Percentiles rank a stretch among this genome's conserved stretches.
Evolutionary conservation across 192 early-diverging fungal species (phyloP).

Genomic region (Coemansia sp.): DNA sequence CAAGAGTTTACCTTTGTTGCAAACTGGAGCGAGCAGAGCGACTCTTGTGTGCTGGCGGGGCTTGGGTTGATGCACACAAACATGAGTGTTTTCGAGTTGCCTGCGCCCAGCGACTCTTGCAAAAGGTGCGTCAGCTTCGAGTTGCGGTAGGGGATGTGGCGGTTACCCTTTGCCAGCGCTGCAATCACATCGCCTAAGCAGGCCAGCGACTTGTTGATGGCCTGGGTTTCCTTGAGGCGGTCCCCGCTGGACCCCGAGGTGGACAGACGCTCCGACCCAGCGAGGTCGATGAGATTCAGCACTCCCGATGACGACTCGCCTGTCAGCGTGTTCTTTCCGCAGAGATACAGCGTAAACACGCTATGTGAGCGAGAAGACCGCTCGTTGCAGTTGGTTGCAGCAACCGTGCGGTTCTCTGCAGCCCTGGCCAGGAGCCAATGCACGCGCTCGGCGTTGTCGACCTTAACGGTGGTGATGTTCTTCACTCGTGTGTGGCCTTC

Average conservation of each 20-base stretch:
- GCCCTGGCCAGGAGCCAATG: slow-evolving; percentile 72
- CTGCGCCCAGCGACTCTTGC: slow-evolving; percentile 64
- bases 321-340: slow-evolving; percentile 72
- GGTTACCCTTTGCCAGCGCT: slow-evolving; percentile 73
- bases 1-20: slow-evolving; percentile 94
- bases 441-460: slow-evolving; percentile 75
- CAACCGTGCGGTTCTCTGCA: slow-evolving; percentile 81
- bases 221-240: slow-evolving; percentile 86
- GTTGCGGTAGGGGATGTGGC: slow-evolving; percentile 92
- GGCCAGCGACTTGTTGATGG: slow-evolving; percentile 95
- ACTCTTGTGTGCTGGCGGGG: slow-evolving; percentile 76
- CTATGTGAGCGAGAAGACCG: slow-evolving; percentile 91
- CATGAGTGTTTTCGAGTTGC: slow-evolving; percentile 97
- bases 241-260: slow-evolving; percentile 83
- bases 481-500: slow-evolving; percentile 78
- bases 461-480: slow-evolving; percentile 66
- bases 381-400: slow-evolving; percentile 91
- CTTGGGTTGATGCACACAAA: slow-evolving; percentile 96
- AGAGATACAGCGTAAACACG: slow-evolving; percentile 85
- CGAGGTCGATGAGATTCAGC: slow-evolving; percentile 93
- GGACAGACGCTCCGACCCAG: slow-evolving; percentile 88
- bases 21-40: slow-evolving; percentile 88
- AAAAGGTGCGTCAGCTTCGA: slow-evolving; percentile 75
- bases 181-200: slow-evolving; percentile 89
- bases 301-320: slow-evolving; percentile 71